Percentiles rank a stretch among this genome's conserved stretches.
Conservation (phyloP, 306 rosid species). For the Notholithocarpus densiflorus region DNA sequence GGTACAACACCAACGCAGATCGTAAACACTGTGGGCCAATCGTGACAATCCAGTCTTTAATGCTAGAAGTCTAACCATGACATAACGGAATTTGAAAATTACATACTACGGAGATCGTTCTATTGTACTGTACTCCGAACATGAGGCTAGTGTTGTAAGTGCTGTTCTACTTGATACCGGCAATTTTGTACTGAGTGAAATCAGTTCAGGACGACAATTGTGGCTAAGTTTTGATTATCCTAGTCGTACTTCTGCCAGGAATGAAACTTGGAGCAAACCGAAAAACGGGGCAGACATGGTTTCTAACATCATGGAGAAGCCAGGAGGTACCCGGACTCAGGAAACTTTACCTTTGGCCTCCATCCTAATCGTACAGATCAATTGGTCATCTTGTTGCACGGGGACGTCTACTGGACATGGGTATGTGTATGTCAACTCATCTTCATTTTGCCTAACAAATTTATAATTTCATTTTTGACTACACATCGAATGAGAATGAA, state of each 20-base stretch:
- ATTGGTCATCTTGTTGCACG: slow-evolving; percentile 22
- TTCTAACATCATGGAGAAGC: slow-evolving; percentile 19
- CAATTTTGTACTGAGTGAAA: slow-evolving; percentile 23
- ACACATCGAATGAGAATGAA: too few relatives aligned
- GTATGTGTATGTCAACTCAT: too few relatives aligned
- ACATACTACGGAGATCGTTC: neutral
- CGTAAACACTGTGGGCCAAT: slow-evolving; percentile 13
- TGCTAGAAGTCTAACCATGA: slow-evolving; percentile 16
- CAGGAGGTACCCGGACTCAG: neutral
- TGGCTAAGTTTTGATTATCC: slow-evolving; percentile 36
- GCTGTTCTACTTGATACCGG: slow-evolving; percentile 19
- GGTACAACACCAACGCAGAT: neutral
- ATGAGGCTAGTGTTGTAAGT: neutral
- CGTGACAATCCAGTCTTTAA: slow-evolving; percentile 1
- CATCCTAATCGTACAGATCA: slow-evolving; percentile 18
- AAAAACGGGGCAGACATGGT: slow-evolving; percentile 19
- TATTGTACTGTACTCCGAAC: neutral
- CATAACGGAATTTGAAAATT: slow-evolving; percentile 16
- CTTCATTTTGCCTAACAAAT: neutral
- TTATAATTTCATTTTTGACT: neutral
- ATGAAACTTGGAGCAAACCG: slow-evolving; percentile 23
- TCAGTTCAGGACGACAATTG: slow-evolving; percentile 3
- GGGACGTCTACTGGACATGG: slow-evolving; percentile 16
- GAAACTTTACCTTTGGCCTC: slow-evolving; percentile 21
- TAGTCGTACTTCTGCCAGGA: slow-evolving; percentile 21